Conservation (phyloP, 2,329 filamentous ascomycete genomes). For the Camillea tinctor region DNA sequence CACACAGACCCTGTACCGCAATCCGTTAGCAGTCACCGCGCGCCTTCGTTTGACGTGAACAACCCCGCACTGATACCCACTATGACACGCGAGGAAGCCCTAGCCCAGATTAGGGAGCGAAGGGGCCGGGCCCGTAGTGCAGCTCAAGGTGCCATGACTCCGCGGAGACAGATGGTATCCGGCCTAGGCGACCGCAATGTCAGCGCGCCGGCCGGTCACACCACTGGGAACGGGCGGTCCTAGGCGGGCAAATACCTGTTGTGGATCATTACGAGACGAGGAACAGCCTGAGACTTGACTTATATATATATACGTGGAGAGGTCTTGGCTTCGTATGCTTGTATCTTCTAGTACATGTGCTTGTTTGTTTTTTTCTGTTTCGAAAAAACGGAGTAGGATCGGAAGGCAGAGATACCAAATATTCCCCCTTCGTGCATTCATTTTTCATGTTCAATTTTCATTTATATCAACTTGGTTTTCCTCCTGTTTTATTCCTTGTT, state of each 20-base stretch:
- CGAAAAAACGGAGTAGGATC: neutral
- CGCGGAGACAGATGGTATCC: constrained; percentile 56
- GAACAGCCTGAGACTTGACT: neutral
- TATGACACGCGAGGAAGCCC: constrained; percentile 70
- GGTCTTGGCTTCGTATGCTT: neutral
- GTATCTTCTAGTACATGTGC: constrained; percentile 12
- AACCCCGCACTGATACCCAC: constrained; percentile 63
- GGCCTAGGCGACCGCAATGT: constrained; percentile 45
- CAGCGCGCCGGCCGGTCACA: constrained; percentile 43
- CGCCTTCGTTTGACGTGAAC: constrained; percentile 50
- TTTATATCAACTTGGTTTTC: no score
- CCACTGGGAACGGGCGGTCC: constrained; percentile 25
- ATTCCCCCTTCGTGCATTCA: no score
- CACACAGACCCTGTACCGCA: constrained; percentile 24
- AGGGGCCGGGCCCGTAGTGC: constrained; percentile 69
- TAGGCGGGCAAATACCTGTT: constrained; percentile 12
- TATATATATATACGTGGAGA: neutral
- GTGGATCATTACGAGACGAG: constrained; percentile 1
- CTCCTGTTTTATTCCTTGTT: no score
- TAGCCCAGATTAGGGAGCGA: constrained; percentile 72
- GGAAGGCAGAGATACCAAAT: no score
- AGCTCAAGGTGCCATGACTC: constrained; percentile 61
- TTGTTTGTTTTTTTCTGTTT: neutral
- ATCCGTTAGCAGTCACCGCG: constrained; percentile 14
- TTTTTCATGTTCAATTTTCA: no score